Evolutionary conservation across 371 early-diverging fungal species (phyloP).

Genomic region (Rhizopus microsporus): DNA sequence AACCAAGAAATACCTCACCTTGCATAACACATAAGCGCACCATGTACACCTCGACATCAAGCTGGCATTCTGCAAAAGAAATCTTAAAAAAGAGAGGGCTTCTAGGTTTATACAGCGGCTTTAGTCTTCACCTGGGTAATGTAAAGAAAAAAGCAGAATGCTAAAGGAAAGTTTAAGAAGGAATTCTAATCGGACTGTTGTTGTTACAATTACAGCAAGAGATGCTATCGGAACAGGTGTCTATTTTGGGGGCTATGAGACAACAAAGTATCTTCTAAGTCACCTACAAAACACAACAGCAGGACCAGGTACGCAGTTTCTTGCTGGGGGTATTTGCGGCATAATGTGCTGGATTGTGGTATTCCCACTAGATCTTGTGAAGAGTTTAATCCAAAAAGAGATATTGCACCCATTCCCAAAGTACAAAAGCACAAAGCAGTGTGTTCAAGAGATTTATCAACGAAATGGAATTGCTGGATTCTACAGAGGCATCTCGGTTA

Average conservation of each 20-base stretch:
- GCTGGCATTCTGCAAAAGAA: conserved; percentile 60
- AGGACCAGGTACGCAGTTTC: conserved; percentile 69
- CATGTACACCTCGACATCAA: conserved; percentile 41
- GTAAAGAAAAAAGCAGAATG: neutral
- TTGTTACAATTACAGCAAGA: conserved; percentile 32
- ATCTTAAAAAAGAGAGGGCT: conserved; percentile 56
- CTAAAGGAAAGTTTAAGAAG: neutral
- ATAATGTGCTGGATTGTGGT: conserved; percentile 79
- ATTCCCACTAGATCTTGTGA: conserved; percentile 81
- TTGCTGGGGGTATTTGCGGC: conserved; percentile 82
- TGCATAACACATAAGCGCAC: neutral
- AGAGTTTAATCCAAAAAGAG: conserved; percentile 78
- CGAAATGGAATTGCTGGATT: conserved; percentile 61
- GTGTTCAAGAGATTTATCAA: conserved; percentile 57
- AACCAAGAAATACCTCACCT: conserved; percentile 4
- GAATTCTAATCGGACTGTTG: neutral
- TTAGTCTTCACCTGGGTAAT: conserved; percentile 50
- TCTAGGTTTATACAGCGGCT: conserved; percentile 54
- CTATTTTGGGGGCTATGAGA: conserved; percentile 82
- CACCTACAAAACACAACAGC: conserved; percentile 39
- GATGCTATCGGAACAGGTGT: conserved; percentile 78
- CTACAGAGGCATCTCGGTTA: conserved; percentile 77
- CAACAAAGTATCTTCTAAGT: conserved; percentile 66
- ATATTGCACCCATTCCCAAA: conserved; percentile 50
- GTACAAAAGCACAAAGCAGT: conserved; percentile 52